These are phyloP conservation scores for Simplicillium sp. DNA, from an alignment of 2,329 filamentous ascomycete genomes.

Conservation along the genomic window DNA sequence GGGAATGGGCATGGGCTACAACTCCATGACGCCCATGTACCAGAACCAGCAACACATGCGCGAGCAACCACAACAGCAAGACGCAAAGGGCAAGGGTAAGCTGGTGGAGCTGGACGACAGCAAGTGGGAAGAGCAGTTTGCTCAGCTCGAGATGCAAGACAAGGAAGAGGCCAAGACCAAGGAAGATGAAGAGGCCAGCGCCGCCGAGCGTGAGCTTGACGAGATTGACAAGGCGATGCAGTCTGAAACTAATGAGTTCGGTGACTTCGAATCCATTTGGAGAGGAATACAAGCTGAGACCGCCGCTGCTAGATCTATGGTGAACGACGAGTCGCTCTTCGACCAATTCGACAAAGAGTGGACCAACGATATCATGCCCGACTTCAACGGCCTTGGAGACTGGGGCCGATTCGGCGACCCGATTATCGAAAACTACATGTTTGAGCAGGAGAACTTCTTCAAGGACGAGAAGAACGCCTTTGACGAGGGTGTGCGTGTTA, in stretches of 20 bases:
- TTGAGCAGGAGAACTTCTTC: constrained; percentile 92
- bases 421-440: constrained; percentile 80
- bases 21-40: constrained; percentile 45
- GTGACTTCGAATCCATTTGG: constrained; percentile 88
- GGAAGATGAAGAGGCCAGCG: constrained; percentile 50
- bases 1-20: constrained; percentile 24
- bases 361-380: constrained; percentile 49
- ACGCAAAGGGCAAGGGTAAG: constrained; percentile 76
- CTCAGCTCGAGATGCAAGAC: constrained; percentile 67
- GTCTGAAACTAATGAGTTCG: constrained; percentile 66
- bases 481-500: constrained; percentile 85
- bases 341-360: constrained; percentile 69
- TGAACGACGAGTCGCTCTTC: constrained; percentile 52
- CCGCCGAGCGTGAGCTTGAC: constrained; percentile 79
- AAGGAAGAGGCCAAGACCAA: constrained; percentile 47
- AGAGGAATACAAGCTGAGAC: constrained; percentile 71
- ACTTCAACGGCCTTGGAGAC: constrained; percentile 56
- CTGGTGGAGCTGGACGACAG: constrained; percentile 89
- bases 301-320: constrained; percentile 60
- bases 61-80: constrained; percentile 36
- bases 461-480: constrained; percentile 74
- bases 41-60: constrained; percentile 31
- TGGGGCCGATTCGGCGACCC: constrained; percentile 64
- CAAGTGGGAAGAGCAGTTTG: constrained; percentile 96
- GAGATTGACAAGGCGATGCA: constrained; percentile 64